phyloP scores from a whole-genome alignment of 1,284 basidiomycete species.

The Cryptococcus floricola region DNA sequence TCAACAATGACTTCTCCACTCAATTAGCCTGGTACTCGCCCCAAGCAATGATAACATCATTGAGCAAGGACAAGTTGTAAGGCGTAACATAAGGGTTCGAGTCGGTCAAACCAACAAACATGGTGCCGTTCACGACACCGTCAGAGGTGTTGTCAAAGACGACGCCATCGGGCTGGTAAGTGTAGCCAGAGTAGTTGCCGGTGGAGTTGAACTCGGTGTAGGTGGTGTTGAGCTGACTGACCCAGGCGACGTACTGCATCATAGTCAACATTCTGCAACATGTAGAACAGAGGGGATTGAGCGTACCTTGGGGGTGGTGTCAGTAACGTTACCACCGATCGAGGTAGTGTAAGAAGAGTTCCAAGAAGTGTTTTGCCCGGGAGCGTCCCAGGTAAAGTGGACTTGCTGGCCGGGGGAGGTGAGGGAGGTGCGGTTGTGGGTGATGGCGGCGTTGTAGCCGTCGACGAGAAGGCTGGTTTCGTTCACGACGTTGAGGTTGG shows the following conservation, averaged over 20 bases:
- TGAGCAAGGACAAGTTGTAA: conserved; percentile 56
- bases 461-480: conserved; percentile 25
- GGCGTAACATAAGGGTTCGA: conserved; percentile 58
- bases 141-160: conserved; percentile 47
- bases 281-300: background rate
- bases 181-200: conserved; percentile 50
- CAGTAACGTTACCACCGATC: conserved; percentile 28
- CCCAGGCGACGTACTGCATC: conserved; percentile 51
- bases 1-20: background rate
- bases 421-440: conserved; percentile 55
- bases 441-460: conserved; percentile 51
- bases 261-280: background rate
- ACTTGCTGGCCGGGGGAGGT: conserved; percentile 55
- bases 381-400: conserved; percentile 57
- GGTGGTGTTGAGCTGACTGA: conserved; percentile 63
- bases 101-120: conserved; percentile 60
- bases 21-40: conserved; percentile 35
- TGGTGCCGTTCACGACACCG: conserved; percentile 52
- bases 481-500: conserved; percentile 34
- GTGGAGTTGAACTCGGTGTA: conserved; percentile 56
- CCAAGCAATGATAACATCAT: conserved; percentile 57
- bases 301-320: conserved; percentile 10
- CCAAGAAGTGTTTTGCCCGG: conserved; percentile 57
- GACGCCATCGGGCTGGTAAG: conserved; percentile 54
- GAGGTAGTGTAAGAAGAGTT: conserved; percentile 57